These are phyloP conservation scores for Huntiella savannae DNA, from an alignment of 2,329 filamentous ascomycete genomes.

Conservation along the genomic window DNA sequence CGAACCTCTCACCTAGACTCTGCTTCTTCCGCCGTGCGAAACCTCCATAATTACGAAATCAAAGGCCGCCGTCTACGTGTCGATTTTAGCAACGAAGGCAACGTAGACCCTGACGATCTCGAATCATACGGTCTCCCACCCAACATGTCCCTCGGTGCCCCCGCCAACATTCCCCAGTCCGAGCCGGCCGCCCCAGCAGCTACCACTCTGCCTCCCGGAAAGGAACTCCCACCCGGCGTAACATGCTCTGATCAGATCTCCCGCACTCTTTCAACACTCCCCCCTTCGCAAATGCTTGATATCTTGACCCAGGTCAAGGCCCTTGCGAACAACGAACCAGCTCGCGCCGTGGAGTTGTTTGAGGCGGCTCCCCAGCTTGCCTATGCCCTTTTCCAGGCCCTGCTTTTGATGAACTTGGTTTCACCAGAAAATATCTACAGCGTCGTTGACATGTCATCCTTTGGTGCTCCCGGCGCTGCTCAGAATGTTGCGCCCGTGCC, in stretches of 20 bases:
- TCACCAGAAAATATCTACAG: slow-evolving; percentile 65
- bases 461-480: slow-evolving; percentile 21
- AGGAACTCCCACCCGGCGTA: slow-evolving; percentile 65
- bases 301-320: slow-evolving; percentile 90
- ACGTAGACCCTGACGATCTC: slow-evolving; percentile 44
- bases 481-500: slow-evolving; percentile 16
- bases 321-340: slow-evolving; percentile 62
- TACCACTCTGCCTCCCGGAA: slow-evolving; percentile 52
- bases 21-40: slow-evolving; percentile 82
- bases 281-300: slow-evolving; percentile 75
- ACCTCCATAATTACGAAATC: slow-evolving; percentile 86
- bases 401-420: slow-evolving; percentile 82
- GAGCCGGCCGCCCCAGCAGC: slow-evolving; percentile 20
- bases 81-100: slow-evolving; percentile 88
- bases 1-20: slow-evolving; percentile 31
- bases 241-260: slow-evolving; percentile 83
- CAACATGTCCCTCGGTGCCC: neutral
- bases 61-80: slow-evolving; percentile 89
- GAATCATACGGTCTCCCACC: slow-evolving; percentile 7
- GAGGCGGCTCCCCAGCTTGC: slow-evolving; percentile 78
- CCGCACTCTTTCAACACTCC: slow-evolving; percentile 69
- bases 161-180: neutral
- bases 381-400: slow-evolving; percentile 86
- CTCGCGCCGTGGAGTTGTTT: slow-evolving; percentile 69
- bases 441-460: slow-evolving; percentile 46